phyloP scores from a whole-genome alignment of 2,329 filamentous ascomycete genomes.

The Paraphoma chrysanthemicola region DNA sequence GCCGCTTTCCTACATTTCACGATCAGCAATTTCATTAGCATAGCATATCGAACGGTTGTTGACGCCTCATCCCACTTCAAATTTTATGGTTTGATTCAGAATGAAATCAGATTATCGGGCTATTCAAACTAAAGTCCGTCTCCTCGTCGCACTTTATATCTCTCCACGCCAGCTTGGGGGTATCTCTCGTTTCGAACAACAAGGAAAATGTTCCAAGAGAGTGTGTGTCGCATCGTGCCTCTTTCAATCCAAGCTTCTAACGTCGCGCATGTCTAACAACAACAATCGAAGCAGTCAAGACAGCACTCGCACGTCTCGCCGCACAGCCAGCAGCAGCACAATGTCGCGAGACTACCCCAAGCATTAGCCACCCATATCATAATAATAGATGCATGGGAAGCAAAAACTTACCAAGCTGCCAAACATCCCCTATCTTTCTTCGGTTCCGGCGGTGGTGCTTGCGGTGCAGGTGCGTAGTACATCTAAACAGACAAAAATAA shows the following conservation, averaged over 20 bases:
- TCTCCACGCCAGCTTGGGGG: no score
- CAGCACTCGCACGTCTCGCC: slow-evolving; percentile 47
- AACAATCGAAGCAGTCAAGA: slow-evolving; percentile 40
- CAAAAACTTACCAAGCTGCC: slow-evolving; percentile 35
- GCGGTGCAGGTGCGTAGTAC: slow-evolving; percentile 40
- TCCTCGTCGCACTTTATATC: no score
- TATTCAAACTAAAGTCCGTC: neutral
- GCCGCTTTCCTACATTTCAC: neutral
- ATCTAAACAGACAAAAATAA: slow-evolving; percentile 22
- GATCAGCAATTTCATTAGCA: slow-evolving; percentile 10
- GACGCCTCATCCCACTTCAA: slow-evolving; percentile 8
- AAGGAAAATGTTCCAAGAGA: no score
- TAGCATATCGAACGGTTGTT: slow-evolving; percentile 11
- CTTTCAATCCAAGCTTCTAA: no score
- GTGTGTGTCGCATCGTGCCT: no score
- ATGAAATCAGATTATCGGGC: neutral
- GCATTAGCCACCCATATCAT: neutral
- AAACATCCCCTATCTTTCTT: slow-evolving; percentile 45
- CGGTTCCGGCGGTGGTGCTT: slow-evolving; percentile 29
- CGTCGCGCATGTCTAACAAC: slow-evolving; percentile 18
- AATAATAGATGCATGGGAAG: neutral
- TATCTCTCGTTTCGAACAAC: no score
- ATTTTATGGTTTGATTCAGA: slow-evolving; percentile 12
- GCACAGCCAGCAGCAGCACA: slow-evolving; percentile 47
- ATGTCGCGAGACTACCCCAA: slow-evolving; percentile 36